These are phyloP conservation scores for Mrakia gelida DNA, from an alignment of 768 basidiomycete species.

Conservation along the genomic window DNA sequence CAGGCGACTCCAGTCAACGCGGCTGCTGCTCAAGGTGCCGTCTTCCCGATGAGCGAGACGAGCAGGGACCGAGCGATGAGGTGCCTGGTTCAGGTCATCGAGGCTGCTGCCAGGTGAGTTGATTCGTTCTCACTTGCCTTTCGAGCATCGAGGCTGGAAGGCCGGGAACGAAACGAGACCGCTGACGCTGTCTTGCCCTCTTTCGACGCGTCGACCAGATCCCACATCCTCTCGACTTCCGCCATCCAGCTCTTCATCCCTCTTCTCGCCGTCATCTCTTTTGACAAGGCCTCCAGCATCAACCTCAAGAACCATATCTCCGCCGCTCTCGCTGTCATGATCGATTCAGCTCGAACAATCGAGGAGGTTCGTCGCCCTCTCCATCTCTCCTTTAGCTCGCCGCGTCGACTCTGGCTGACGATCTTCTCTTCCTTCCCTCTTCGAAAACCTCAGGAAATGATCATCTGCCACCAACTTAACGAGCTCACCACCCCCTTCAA, in stretches of 20 bases:
- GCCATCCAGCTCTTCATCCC: not conserved
- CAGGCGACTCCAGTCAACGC: not conserved
- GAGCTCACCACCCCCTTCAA: constrained; percentile 4
- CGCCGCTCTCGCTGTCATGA: not conserved
- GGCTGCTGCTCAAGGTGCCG: not conserved
- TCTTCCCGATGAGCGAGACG: constrained; percentile 9
- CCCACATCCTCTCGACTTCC: not conserved
- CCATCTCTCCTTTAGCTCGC: not conserved
- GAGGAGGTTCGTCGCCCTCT: not conserved
- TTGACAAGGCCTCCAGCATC: not conserved
- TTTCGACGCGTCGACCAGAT: not conserved
- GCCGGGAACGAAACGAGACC: too few relatives aligned
- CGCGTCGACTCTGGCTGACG: not conserved
- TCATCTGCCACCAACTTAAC: constrained; percentile 12
- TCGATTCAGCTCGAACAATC: not conserved
- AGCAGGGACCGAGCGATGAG: constrained; percentile 11
- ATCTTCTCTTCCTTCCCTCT: not conserved
- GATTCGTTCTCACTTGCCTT: not conserved
- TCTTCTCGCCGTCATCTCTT: constrained; percentile 14
- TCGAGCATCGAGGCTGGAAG: too few relatives aligned
- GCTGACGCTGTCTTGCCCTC: not conserved
- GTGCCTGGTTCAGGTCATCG: not conserved
- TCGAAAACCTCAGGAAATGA: constrained; percentile 11
- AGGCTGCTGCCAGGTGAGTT: constrained; percentile 8
- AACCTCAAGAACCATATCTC: not conserved